Evolutionary conservation across 106 monocot genomes (phyloP).

Genomic region (Dioscorea dumetorum): DNA sequence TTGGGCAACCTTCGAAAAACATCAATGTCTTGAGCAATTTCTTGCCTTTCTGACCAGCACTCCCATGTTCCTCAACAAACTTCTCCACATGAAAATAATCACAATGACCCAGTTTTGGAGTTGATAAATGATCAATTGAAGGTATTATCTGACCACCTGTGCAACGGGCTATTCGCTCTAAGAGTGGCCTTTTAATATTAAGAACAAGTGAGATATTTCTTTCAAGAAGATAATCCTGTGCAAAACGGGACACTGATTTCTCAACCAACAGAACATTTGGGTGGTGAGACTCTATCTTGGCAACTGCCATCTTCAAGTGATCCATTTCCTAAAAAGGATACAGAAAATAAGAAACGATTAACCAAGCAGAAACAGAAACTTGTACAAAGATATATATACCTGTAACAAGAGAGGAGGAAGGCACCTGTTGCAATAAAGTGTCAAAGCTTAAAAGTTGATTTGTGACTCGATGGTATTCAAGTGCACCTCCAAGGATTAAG

Average conservation of each 20-base stretch:
- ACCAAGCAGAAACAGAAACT: slow-evolving; percentile 1
- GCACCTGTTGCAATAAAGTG: slow-evolving; percentile 92
- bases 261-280: slow-evolving; percentile 88
- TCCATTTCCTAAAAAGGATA: slow-evolving; percentile 70
- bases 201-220: slow-evolving; percentile 88
- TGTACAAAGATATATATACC: background rate
- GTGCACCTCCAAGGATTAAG: slow-evolving; percentile 86
- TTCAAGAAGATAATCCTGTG: slow-evolving; percentile 85
- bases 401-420: too few relatives aligned
- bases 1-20: slow-evolving; percentile 79
- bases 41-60: slow-evolving; percentile 32
- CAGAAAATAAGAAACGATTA: slow-evolving; percentile 1
- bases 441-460: slow-evolving; percentile 84
- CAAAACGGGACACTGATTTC: slow-evolving; percentile 85
- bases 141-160: slow-evolving; percentile 82
- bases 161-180: slow-evolving; percentile 83
- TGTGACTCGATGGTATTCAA: slow-evolving; percentile 83
- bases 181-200: slow-evolving; percentile 76
- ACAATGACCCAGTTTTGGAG: slow-evolving; percentile 65
- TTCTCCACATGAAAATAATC: slow-evolving; percentile 84
- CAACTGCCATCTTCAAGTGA: slow-evolving; percentile 98
- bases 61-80: slow-evolving; percentile 60
- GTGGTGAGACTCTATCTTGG: slow-evolving; percentile 77
- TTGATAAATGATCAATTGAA: slow-evolving; percentile 78
- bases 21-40: slow-evolving; percentile 56